Evolutionary conservation across 1,284 basidiomycete species (phyloP).

Genomic region (Leccinum solheimii): DNA sequence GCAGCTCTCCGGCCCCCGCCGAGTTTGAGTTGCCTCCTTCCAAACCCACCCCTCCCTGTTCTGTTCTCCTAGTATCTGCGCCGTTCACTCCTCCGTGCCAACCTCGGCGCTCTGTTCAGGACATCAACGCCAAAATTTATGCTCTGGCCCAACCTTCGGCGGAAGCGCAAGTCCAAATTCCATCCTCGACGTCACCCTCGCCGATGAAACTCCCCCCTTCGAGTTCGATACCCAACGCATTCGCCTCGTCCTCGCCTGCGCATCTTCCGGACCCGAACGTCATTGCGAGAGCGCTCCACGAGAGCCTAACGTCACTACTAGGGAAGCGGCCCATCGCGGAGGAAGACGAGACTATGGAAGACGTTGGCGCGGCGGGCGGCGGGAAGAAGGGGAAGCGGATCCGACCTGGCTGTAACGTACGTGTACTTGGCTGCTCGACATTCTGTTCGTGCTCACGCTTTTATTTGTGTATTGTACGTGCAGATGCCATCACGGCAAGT

Average conservation of each 20-base stretch:
- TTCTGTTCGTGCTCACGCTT: neutral
- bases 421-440: slow-evolving; percentile 10
- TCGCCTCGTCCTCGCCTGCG: slow-evolving; percentile 23
- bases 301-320: slow-evolving; percentile 62
- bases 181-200: slow-evolving; percentile 62
- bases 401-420: slow-evolving; percentile 48
- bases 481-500: slow-evolving; percentile 40
- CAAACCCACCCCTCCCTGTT: neutral
- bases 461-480: neutral
- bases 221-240: slow-evolving; percentile 20
- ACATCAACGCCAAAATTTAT: slow-evolving; percentile 4
- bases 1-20: slow-evolving; percentile 28
- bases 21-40: slow-evolving; percentile 7
- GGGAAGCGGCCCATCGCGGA: slow-evolving; percentile 60
- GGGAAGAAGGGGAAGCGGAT: slow-evolving; percentile 42
- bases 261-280: slow-evolving; percentile 24
- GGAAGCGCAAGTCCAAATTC: slow-evolving; percentile 39
- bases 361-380: slow-evolving; percentile 1
- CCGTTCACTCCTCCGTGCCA: neutral
- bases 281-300: slow-evolving; percentile 48
- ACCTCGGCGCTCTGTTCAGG: neutral
- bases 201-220: slow-evolving; percentile 48
- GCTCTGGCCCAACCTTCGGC: slow-evolving; percentile 19
- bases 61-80: neutral
- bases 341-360: slow-evolving; percentile 32